These are phyloP conservation scores for Trichosporon ovoides DNA, from an alignment of 1,284 basidiomycete species.

Conservation along the genomic window DNA sequence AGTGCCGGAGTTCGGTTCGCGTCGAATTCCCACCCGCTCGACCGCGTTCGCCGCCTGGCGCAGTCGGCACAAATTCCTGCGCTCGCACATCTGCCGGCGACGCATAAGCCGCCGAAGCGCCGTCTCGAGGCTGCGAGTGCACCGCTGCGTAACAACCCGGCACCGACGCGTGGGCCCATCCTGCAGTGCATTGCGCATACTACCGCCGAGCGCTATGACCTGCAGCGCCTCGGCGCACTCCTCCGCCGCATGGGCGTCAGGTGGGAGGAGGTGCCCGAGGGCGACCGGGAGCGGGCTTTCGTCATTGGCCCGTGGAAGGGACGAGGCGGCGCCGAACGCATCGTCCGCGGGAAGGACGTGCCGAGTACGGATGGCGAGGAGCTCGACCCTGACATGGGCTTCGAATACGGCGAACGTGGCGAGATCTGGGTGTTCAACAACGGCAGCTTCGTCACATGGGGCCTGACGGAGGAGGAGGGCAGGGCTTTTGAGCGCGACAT, in stretches of 20 bases:
- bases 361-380: conserved; percentile 49
- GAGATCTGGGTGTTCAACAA: conserved; percentile 81
- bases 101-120: conserved; percentile 47
- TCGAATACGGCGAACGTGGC: conserved; percentile 59
- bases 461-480: conserved; percentile 72
- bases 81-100: not conserved
- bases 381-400: conserved; percentile 33
- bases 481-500: conserved; percentile 62
- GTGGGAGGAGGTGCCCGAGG: conserved; percentile 48
- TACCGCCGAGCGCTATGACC: conserved; percentile 46
- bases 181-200: conserved; percentile 49
- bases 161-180: conserved; percentile 45
- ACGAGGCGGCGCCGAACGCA: conserved; percentile 38
- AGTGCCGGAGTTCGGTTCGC: not conserved
- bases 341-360: conserved; percentile 39
- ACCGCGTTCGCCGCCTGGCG: not conserved
- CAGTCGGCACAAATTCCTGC: not conserved
- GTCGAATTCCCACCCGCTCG: not conserved
- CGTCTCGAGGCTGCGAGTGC: conserved; percentile 47
- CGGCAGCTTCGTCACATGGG: conserved; percentile 83
- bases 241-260: conserved; percentile 36
- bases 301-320: conserved; percentile 49
- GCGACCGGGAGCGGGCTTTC: conserved; percentile 42
- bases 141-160: conserved; percentile 42
- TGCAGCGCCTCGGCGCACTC: conserved; percentile 32